A percentile compares a stretch with the other conserved stretches of the same genome.
These are phyloP conservation scores for Colletotrichum limetticola DNA, from an alignment of 2,329 filamentous ascomycete species.

Conservation along the genomic window DNA sequence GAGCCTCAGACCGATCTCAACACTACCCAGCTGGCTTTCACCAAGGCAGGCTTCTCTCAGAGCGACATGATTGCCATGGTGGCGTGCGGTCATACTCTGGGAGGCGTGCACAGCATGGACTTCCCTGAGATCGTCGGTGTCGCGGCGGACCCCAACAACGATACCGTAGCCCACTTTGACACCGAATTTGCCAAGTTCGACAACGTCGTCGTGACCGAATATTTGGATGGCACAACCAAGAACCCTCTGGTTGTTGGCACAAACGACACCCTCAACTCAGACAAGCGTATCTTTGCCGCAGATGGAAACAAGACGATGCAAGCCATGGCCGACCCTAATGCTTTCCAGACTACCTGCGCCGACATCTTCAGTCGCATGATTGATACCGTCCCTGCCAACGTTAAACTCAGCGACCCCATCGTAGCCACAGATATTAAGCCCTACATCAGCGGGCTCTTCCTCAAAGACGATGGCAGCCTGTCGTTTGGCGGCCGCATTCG, in stretches of 20 bases:
- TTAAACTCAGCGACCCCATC: constrained; percentile 43
- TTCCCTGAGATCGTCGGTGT: constrained; percentile 49
- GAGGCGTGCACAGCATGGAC: constrained; percentile 56
- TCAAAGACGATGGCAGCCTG: constrained; percentile 41
- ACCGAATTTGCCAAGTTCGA: constrained; percentile 58
- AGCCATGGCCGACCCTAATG: constrained; percentile 48
- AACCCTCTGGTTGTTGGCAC: constrained; percentile 54
- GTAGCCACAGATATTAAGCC: constrained; percentile 45
- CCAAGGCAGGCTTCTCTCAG: constrained; percentile 44
- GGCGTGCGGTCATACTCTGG: constrained; percentile 48
- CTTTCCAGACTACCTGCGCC: constrained; percentile 43
- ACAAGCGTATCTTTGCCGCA: constrained; percentile 54
- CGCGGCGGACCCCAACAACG: constrained; percentile 30
- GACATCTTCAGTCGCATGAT: constrained; percentile 48
- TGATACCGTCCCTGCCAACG: constrained; percentile 45
- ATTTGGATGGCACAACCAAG: constrained; percentile 51
- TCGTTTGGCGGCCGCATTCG: constrained; percentile 38
- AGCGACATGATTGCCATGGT: constrained; percentile 49
- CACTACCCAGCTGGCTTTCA: constrained; percentile 41
- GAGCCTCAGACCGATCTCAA: constrained; percentile 43
- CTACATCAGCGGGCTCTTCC: constrained; percentile 41
- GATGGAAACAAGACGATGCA: constrained; percentile 57
- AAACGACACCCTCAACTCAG: constrained; percentile 52
- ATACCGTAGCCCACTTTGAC: constrained; percentile 49
- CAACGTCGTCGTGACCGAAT: constrained; percentile 55